A percentile compares a stretch with the other conserved stretches of the same genome.
These are phyloP conservation scores for Phyllosticta citriasiana DNA, from an alignment of 2,329 filamentous ascomycete species.

Conservation along the genomic window DNA sequence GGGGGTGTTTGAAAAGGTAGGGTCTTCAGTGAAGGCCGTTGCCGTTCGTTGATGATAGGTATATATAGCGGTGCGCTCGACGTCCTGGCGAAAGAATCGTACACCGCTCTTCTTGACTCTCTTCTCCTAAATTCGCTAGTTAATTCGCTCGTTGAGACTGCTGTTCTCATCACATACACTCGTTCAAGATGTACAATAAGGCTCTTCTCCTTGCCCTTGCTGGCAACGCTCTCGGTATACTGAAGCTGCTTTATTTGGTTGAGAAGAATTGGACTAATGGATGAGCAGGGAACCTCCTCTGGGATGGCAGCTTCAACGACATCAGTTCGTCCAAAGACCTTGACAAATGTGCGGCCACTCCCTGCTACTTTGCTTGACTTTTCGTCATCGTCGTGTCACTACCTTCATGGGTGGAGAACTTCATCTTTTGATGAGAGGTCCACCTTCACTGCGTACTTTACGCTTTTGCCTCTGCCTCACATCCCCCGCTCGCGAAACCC, in stretches of 20 bases:
- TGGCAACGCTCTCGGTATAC: background rate
- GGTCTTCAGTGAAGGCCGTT: background rate
- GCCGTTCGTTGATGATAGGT: background rate
- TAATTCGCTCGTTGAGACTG: background rate
- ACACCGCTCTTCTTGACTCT: background rate
- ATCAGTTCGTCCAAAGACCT: constrained; percentile 45
- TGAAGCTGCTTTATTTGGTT: no score
- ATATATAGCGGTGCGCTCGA: background rate
- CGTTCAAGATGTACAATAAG: background rate
- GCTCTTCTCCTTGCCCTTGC: background rate
- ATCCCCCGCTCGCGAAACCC: no score
- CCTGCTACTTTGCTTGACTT: background rate
- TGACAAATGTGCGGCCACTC: constrained; percentile 33
- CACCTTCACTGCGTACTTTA: no score
- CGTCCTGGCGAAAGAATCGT: background rate
- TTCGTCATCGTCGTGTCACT: no score
- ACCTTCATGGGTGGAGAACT: no score
- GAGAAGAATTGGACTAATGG: background rate
- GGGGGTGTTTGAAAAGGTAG: background rate
- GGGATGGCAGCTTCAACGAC: constrained; percentile 59
- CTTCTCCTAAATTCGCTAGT: background rate
- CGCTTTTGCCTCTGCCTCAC: no score
- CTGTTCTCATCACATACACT: background rate
- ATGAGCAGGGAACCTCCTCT: constrained; percentile 40
- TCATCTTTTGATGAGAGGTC: no score